Evolutionary conservation across 2,329 filamentous ascomycete species (phyloP).

Genomic region (Zymoseptoria pseudotritici): DNA sequence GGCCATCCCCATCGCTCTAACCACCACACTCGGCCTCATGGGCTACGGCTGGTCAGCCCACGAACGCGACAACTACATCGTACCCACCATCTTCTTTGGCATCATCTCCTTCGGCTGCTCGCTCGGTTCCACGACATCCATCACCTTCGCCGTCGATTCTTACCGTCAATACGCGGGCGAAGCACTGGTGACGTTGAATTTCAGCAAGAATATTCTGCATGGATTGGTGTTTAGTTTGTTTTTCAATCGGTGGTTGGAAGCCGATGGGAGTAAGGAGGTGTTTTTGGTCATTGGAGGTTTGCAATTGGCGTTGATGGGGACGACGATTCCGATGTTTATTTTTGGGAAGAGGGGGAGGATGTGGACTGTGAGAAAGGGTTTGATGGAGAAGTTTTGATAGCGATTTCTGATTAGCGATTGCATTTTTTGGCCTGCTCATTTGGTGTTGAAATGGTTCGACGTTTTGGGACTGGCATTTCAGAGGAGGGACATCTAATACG

Average conservation of each 20-base stretch:
- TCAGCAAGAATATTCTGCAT: conserved; percentile 89
- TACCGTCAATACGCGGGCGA: conserved; percentile 92
- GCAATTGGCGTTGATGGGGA: conserved; percentile 66
- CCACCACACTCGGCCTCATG: conserved; percentile 80
- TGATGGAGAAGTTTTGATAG: conserved; percentile 69
- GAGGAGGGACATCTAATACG: not conserved
- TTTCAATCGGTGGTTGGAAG: conserved; percentile 73
- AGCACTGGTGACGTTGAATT: conserved; percentile 88
- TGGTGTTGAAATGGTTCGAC: not conserved
- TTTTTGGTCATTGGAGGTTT: conserved; percentile 81
- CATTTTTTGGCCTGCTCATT: not conserved
- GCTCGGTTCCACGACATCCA: conserved; percentile 80
- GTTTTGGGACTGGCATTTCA: not conserved
- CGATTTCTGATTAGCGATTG: not conserved
- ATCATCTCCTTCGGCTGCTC: conserved; percentile 87
- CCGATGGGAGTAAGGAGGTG: conserved; percentile 66
- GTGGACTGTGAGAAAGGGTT: conserved; percentile 82
- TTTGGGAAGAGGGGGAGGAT: conserved; percentile 84
- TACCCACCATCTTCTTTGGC: conserved; percentile 89
- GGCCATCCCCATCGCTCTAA: conserved; percentile 69
- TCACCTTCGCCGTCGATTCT: conserved; percentile 89
- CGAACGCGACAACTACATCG: conserved; percentile 71
- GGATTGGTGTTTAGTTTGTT: conserved; percentile 85
- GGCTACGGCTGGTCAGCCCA: conserved; percentile 91
- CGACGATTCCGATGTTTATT: conserved; percentile 86